Base-by-base conservation (phyloP, 1,284 basidiomycete species). In the Macrocystidia cucumis region DNA sequence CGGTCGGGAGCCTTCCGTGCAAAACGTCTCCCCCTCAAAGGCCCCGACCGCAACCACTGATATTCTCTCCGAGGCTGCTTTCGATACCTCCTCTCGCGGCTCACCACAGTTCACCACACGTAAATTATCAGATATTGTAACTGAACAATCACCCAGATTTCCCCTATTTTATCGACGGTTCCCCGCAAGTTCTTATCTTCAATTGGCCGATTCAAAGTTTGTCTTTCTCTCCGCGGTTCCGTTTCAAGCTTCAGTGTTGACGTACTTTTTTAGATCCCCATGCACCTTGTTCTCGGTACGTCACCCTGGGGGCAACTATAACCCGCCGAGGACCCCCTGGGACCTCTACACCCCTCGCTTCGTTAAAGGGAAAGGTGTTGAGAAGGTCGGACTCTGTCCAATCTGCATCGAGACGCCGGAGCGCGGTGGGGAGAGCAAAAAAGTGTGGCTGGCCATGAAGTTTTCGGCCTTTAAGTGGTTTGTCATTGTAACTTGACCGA, bases 311-410 rank as follows among this genome's bases (percentile, higher is more conserved):
- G 78, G 75, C 1, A 60, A 46, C 2, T 74, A 71, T 44, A 82
- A 85, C 40, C 54, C 63, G 14, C 78, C 80, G 0, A 67, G 73
- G 11, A 55, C 57, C 33, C 50, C 61, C 0, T 57, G 74, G 31
- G 85, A 89, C 51, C 58, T 90, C 11, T 90, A 90, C 49, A 85
- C 79, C 0, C 84, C 86, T 4, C 69, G 86, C 5, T 84, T 83
- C 45, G 79, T 85, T 29, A 77, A 72, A 46, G 87, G 86, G 7
- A 67, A 63, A 27, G 83, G 83, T 3, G 55, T 58, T 0, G 66
- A 72, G 8, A 89, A 90, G 58, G 69, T 78, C 0, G 87, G 86
- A 1, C 47, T 88, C 19, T 90, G 87, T 48, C 84, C 86, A 0
- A 72, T 89, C 28, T 90, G 87, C 49, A 56, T 74, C 28, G 85